Conservation (phyloP, 257 asterid genomes). For the Apocynum venetum region DNA sequence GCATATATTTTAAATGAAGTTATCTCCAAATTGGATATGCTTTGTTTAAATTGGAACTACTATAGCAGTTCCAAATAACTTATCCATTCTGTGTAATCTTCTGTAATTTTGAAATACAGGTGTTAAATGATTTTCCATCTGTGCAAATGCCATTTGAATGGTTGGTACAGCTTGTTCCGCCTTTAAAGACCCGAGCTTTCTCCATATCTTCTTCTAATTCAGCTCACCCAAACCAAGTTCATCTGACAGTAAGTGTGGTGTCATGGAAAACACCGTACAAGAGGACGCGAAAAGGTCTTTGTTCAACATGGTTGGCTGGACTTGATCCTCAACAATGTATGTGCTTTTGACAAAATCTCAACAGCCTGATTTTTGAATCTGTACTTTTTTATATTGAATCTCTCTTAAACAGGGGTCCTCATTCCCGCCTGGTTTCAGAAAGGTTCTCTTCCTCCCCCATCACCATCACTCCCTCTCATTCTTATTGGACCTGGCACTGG, state of each 20-base stretch:
- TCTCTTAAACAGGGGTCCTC: slow-evolving; percentile 45
- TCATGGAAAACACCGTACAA: slow-evolving; percentile 92
- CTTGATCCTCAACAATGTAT: slow-evolving; percentile 73
- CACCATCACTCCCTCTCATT: slow-evolving; percentile 77
- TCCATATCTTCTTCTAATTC: slow-evolving; percentile 79
- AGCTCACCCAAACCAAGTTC: slow-evolving; percentile 85
- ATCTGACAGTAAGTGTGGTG: slow-evolving; percentile 74
- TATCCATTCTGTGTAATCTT: slow-evolving; percentile 9
- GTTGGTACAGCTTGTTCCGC: slow-evolving; percentile 91
- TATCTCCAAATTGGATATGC: not conserved
- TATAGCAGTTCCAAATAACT: not conserved
- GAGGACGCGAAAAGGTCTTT: slow-evolving; percentile 78
- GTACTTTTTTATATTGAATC: not conserved
- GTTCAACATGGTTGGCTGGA: slow-evolving; percentile 92
- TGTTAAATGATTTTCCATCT: slow-evolving; percentile 87
- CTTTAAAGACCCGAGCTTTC: slow-evolving; percentile 75
- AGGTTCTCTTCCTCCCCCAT: slow-evolving; percentile 82
- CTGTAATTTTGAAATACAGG: slow-evolving; percentile 39
- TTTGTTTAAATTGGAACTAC: not conserved
- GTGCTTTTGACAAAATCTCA: not conserved
- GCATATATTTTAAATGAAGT: not conserved
- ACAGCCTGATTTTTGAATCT: not conserved
- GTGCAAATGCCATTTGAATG: slow-evolving; percentile 92
- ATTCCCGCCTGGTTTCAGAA: slow-evolving; percentile 79
- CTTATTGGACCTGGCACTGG: slow-evolving; percentile 99